Percentiles rank a stretch among this genome's conserved stretches.
phyloP scores from a whole-genome alignment of 192 early-diverging fungal species.

The Coemansia sp. region DNA sequence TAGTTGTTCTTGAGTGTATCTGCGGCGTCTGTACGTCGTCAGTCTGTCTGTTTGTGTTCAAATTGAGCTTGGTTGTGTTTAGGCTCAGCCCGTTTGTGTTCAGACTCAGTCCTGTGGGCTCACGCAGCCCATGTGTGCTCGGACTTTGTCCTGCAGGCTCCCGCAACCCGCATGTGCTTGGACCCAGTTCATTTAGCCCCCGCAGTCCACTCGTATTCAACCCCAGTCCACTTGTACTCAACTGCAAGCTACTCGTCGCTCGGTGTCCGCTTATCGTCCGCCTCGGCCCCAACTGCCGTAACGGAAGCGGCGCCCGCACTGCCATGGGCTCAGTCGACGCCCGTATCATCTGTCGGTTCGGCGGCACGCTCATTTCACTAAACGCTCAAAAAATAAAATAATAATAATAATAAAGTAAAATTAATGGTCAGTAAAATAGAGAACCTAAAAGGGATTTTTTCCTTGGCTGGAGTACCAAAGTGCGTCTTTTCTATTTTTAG shows the following conservation, averaged over 20 bases:
- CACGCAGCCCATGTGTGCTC: no score
- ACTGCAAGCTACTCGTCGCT: neutral
- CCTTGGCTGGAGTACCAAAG: neutral
- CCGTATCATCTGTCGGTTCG: constrained; percentile 9
- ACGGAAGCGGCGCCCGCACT: constrained; percentile 10
- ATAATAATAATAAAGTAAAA: constrained; percentile 5
- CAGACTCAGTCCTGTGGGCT: no score
- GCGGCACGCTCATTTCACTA: neutral
- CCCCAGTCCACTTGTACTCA: neutral
- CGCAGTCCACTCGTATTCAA: neutral
- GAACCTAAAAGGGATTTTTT: neutral
- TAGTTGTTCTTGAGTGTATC: neutral
- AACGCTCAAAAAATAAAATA: neutral
- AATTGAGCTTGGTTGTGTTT: no score
- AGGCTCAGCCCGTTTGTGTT: no score
- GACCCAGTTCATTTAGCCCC: no score
- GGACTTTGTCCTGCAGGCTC: no score
- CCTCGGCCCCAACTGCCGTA: constrained; percentile 9
- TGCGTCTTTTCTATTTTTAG: constrained; percentile 3
- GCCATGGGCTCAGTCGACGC: constrained; percentile 16
- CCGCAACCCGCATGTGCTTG: no score
- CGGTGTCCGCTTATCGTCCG: constrained; percentile 4
- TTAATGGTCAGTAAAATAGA: constrained; percentile 5
- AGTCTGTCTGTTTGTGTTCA: neutral
- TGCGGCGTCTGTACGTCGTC: neutral